Base-by-base conservation (phyloP, 2,329 filamentous ascomycete genomes). In the Aspergillus brunneoviolaceus region DNA sequence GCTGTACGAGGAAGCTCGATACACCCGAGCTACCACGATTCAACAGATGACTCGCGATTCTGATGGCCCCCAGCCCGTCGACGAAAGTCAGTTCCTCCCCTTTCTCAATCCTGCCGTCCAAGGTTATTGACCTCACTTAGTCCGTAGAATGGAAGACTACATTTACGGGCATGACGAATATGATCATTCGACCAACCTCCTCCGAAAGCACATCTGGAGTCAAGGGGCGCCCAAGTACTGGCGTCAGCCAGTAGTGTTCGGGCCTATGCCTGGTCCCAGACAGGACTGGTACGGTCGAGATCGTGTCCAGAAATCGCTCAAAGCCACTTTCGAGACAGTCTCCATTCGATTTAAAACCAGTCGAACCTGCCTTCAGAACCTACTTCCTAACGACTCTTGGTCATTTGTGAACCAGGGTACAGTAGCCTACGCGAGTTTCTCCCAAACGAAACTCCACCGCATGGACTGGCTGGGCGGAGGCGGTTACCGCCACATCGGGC, bases 401-500 rank as follows among this genome's bases (percentile, higher is more conserved):
- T 68, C 70, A 14, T 84, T 84, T 69, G 73, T 67, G 9, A 72
- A 67, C 5, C 77, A 79, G 0, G 77, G 75, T 4, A 83, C 81
- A 0, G 69, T 82, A 1, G 80, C 77, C 1, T 72, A 76, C 12
- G 81, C 79, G 1, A 81, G 74, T 25, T 72, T 77, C 63, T 76
- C 74, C 0, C 72, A 74, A 21, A 83, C 70, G 0, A 78, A 76
- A 1, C 70, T 85, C 2, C 70, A 75, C 42, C 80, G 81, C 0
- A 81, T 89, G 77, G 77, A 82, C 31, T 89, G 86, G 85, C 79
- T 89, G 0, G 85, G 83, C 3, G 86, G 86, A 2, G 72, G 74
- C 0, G 85, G 86, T 0, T 89, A 89, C 68, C 80, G 75, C 19
- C 80, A 82, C 64, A 74, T 86, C 14, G 86, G 85, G 0, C 77